Base-by-base conservation (phyloP, 1,284 basidiomycete species). In the Puccinia horiana region DNA sequence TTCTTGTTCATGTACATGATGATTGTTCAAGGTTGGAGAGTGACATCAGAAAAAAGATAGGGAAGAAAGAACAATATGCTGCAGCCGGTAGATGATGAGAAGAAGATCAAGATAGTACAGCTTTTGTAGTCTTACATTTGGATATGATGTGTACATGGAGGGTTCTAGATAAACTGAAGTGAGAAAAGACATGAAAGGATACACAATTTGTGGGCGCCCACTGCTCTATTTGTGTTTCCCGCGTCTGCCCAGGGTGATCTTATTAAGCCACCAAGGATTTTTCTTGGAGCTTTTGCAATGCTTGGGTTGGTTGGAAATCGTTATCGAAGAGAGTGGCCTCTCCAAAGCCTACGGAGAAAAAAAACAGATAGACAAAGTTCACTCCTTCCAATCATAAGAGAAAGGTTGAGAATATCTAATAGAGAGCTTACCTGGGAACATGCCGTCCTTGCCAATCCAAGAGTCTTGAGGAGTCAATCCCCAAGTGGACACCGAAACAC, bases 401-500 rank as follows among this genome's bases (percentile, higher is more conserved):
- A n/a, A n/a, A n/a, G n/a, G n/a, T n/a, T 44, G 9, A 2, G 18
- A 37, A 16, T 26, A 29, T 32, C 9, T 61, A 8, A 26, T 26
- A 11, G 9, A 14, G 40, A 69, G 6, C 65, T 44, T 69, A 69
- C 65, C 65, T 47, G 6, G 40, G 42, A 69, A 69, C 11, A 14
- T 3, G 37, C 4, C 12, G 42, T 69, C 12, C 16, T 54, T 44
- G 2, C 32, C 56, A 29, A 77, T 77, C 75, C 75, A 77, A 26
- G 54, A 63, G 35, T 77, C 63, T 12, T 47, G 0, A n/a, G 40
- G 32, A 77, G 54, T 61, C 14, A 77, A 16, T 65, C 75, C 75
- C 75, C 75, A 77, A 47, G 47, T 20, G 14, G 75, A 65, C 0
- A 77, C 42, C 1, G 56, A 49, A 63, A 63, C 44, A 49, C 75